Conservation (phyloP, 1,139 yeast genomes). For the Zhuliangozyma blackwelliae region DNA sequence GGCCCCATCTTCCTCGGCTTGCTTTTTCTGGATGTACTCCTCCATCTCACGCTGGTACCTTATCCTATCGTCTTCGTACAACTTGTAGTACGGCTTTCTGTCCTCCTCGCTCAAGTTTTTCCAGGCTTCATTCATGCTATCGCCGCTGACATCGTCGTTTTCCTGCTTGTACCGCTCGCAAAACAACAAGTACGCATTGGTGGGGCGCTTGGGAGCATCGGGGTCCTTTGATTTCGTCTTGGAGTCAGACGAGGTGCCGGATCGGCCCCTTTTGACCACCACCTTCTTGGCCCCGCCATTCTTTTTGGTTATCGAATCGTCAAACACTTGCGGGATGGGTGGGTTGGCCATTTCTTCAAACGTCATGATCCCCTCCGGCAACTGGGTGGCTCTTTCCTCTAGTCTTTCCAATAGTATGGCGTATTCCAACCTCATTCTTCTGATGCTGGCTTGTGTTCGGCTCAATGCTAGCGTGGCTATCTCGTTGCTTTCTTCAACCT, state of each 20-base stretch:
- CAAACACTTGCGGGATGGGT: conserved; percentile 34
- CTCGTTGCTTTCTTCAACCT: conserved; percentile 79
- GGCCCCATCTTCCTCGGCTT: background rate
- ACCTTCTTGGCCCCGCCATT: conserved; percentile 21
- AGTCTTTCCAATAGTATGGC: conserved; percentile 74
- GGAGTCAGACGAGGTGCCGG: conserved; percentile 3
- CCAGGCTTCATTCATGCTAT: conserved; percentile 86
- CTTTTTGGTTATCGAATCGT: conserved; percentile 22
- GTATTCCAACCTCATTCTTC: conserved; percentile 79
- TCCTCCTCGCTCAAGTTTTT: conserved; percentile 66
- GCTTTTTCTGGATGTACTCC: conserved; percentile 47
- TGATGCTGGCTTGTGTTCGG: conserved; percentile 72
- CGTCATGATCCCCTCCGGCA: conserved; percentile 29
- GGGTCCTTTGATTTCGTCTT: conserved; percentile 58
- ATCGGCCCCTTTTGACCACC: conserved; percentile 11
- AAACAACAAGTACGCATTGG: conserved; percentile 82
- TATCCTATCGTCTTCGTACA: conserved; percentile 75
- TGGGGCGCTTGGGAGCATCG: conserved; percentile 80
- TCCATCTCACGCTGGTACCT: conserved; percentile 75
- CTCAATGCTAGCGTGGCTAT: conserved; percentile 71
- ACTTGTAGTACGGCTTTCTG: conserved; percentile 68
- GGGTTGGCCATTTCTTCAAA: conserved; percentile 43
- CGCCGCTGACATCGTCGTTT: conserved; percentile 43
- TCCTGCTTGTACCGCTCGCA: conserved; percentile 70
- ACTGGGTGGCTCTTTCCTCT: conserved; percentile 49